A percentile compares a stretch with the other conserved stretches of the same genome.
Evolutionary conservation across 2,329 filamentous ascomycete genomes (phyloP).

Genomic region (Ceratocystis eucalypticola): DNA sequence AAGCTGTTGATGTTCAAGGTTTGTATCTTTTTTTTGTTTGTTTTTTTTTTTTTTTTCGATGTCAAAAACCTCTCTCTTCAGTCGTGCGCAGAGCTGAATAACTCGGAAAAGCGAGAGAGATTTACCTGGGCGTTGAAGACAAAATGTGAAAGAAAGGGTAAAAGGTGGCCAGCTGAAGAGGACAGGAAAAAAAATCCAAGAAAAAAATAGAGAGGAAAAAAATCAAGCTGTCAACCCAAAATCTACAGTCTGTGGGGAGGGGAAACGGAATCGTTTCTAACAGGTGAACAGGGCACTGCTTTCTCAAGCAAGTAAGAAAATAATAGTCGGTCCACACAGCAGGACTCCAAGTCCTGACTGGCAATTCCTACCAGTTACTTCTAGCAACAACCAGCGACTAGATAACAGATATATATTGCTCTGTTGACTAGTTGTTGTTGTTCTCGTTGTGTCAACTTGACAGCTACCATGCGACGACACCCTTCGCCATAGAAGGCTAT

Average conservation of each 20-base stretch:
- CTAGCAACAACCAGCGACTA: not conserved
- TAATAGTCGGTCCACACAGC: not conserved
- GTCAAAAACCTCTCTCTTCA: not conserved
- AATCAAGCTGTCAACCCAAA: not conserved
- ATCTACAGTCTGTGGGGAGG: not conserved
- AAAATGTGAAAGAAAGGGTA: not conserved
- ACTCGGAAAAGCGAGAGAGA: not conserved
- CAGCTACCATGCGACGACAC: not conserved
- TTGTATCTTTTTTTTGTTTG: not conserved
- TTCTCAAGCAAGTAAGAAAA: not conserved
- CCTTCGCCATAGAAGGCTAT: too few species aligned
- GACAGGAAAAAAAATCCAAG: not conserved
- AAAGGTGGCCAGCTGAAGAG: not conserved
- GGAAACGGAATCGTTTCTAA: not conserved
- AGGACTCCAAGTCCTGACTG: not conserved
- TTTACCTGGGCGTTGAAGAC: not conserved
- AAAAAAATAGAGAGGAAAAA: constrained; percentile 1
- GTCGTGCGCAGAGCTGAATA: not conserved
- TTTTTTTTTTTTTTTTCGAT: not conserved
- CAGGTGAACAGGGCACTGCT: constrained; percentile 6
- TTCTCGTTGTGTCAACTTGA: not conserved
- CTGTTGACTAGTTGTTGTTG: not conserved
- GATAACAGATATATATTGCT: not conserved
- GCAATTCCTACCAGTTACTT: not conserved
- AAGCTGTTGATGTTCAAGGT: constrained; percentile 2